Conservation (phyloP, 108 stramenopile genomes). For the Seminavis robusta region DNA sequence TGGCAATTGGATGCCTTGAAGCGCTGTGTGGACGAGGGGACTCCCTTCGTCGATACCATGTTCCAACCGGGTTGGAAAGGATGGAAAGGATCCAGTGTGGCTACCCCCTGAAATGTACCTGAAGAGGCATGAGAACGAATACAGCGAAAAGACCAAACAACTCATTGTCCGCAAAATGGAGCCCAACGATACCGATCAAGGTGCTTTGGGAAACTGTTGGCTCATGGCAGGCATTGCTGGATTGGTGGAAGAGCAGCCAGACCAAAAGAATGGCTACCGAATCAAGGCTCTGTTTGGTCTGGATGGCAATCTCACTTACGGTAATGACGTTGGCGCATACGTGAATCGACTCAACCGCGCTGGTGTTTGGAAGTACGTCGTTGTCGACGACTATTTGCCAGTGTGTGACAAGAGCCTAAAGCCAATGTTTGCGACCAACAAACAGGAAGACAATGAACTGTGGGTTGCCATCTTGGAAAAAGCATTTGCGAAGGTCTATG, state of each 20-base stretch:
- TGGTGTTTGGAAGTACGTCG: constrained; percentile 28
- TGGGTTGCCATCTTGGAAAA: constrained; percentile 91
- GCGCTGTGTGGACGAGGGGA: no score
- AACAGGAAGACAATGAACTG: constrained; percentile 43
- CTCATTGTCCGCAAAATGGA: constrained; percentile 52
- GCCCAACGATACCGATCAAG: constrained; percentile 60
- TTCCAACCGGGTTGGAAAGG: no score
- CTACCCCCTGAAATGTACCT: no score
- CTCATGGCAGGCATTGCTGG: constrained; percentile 65
- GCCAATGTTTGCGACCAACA: not conserved
- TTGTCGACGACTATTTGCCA: constrained; percentile 27
- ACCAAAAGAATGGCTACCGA: constrained; percentile 29
- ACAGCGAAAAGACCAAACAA: no score
- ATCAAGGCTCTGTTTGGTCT: not conserved
- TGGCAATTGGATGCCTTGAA: no score
- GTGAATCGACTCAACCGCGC: constrained; percentile 32
- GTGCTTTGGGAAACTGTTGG: constrained; percentile 73
- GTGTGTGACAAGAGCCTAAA: constrained; percentile 14
- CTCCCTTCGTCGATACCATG: no score
- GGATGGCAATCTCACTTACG: not conserved
- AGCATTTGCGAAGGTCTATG: constrained; percentile 83
- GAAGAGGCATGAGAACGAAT: no score
- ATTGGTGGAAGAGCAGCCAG: no score
- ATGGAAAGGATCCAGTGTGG: no score
- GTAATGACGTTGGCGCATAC: constrained; percentile 26